Percentiles rank a stretch among this genome's conserved stretches.
Conservation (phyloP, 192 early-diverging fungal species). For the Coemansia sp. region DNA sequence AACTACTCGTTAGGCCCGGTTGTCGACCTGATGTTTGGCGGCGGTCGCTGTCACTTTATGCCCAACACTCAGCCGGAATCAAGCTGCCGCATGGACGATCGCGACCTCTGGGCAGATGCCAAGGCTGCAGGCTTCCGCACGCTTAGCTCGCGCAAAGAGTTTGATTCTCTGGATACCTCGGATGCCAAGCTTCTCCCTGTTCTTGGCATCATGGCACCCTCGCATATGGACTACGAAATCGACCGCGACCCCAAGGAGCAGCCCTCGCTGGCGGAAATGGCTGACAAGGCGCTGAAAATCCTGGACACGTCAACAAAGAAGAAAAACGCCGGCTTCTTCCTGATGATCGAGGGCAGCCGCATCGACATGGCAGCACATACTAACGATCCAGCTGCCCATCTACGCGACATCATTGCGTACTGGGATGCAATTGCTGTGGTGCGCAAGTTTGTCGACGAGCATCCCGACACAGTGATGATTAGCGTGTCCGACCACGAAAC, state of each 20-base stretch:
- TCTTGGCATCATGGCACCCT: constrained; percentile 73
- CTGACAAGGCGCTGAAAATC: constrained; percentile 74
- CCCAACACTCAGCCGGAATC: constrained; percentile 58
- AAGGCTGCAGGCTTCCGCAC: constrained; percentile 66
- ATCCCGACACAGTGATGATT: constrained; percentile 88
- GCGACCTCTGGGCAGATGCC: constrained; percentile 65
- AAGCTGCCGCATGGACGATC: constrained; percentile 78
- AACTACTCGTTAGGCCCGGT: constrained; percentile 79
- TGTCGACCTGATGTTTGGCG: constrained; percentile 89
- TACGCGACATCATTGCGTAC: constrained; percentile 90
- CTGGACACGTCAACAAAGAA: constrained; percentile 59
- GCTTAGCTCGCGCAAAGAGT: constrained; percentile 58
- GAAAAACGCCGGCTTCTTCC: constrained; percentile 78
- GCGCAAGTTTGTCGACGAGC: constrained; percentile 71
- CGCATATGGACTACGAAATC: constrained; percentile 93
- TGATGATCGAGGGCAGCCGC: constrained; percentile 95
- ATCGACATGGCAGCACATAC: constrained; percentile 97
- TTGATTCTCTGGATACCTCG: constrained; percentile 56
- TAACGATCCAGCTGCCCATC: constrained; percentile 91
- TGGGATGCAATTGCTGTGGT: constrained; percentile 72
- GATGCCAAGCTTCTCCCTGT: constrained; percentile 59
- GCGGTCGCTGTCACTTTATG: constrained; percentile 87
- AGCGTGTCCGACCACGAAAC: constrained; percentile 96
- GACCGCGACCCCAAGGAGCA: constrained; percentile 68
- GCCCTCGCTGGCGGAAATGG: constrained; percentile 85